These are phyloP conservation scores for Lyophyllum decastes DNA, from an alignment of 768 basidiomycete genomes.

Conservation along the genomic window DNA sequence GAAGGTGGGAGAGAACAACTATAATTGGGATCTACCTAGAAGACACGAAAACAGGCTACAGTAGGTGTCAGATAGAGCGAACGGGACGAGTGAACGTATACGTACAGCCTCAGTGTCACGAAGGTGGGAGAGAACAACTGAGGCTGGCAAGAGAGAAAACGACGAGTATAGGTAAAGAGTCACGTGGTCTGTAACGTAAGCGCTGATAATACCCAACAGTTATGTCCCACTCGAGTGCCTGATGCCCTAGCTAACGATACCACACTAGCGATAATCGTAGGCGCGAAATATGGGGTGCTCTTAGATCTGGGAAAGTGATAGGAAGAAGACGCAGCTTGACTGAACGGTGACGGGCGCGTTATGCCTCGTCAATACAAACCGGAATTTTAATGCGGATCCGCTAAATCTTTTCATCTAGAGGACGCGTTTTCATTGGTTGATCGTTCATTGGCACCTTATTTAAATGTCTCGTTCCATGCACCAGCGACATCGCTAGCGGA, in stretches of 20 bases:
- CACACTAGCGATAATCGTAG: constrained; percentile 93
- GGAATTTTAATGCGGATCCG: constrained; percentile 65
- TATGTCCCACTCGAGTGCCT: constrained; percentile 88
- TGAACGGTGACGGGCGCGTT: neutral
- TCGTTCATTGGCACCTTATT: constrained; percentile 47
- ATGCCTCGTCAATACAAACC: neutral
- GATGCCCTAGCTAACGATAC: constrained; percentile 78
- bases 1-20: too few relatives aligned
- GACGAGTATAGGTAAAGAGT: neutral
- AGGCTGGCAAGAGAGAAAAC: neutral
- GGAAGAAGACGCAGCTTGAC: constrained; percentile 76
- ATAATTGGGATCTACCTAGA: too few relatives aligned
- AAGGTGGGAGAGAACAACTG: neutral
- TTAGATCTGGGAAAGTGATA: constrained; percentile 85
- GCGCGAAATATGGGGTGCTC: constrained; percentile 96
- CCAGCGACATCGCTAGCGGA: constrained; percentile 54
- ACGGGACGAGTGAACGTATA: neutral
- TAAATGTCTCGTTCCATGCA: constrained; percentile 41
- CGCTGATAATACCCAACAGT: neutral
- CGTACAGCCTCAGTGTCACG: neutral
- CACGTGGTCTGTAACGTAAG: neutral
- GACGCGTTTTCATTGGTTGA: constrained; percentile 80
- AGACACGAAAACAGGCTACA: too few relatives aligned
- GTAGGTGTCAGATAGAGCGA: too few relatives aligned
- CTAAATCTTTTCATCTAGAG: constrained; percentile 65